phyloP scores from a whole-genome alignment of 805 yeast species.

The Lachancea mirantina region DNA sequence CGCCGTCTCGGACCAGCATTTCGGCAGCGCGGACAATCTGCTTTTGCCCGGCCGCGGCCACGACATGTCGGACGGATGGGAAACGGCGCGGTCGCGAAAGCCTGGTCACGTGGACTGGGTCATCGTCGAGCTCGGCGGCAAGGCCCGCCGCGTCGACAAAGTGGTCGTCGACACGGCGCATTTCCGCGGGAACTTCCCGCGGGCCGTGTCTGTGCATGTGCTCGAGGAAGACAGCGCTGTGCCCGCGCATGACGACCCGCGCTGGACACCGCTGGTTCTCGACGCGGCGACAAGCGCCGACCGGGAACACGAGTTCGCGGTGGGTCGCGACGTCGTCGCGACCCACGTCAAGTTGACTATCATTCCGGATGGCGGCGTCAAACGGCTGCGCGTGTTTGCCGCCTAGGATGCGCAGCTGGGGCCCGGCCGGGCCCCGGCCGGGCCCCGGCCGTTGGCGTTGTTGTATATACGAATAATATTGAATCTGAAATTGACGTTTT shows the following conservation, averaged over 20 bases:
- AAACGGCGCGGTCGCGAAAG: constrained; percentile 79
- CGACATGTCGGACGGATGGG: constrained; percentile 99
- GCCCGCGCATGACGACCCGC: constrained; percentile 34
- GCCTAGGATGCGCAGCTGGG: constrained; percentile 6
- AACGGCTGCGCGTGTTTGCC: constrained; percentile 82
- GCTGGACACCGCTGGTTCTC: constrained; percentile 61
- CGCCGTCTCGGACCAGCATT: constrained; percentile 82
- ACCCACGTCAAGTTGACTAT: constrained; percentile 75
- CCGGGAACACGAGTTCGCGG: constrained; percentile 56
- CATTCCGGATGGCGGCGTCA: constrained; percentile 96
- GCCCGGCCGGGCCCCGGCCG: too few species aligned
- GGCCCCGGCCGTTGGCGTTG: too few species aligned
- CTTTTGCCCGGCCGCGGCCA: constrained; percentile 89
- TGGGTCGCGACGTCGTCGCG: constrained; percentile 32
- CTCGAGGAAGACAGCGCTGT: constrained; percentile 34
- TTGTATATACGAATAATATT: not conserved
- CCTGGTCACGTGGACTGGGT: constrained; percentile 92
- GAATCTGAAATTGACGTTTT: not conserved
- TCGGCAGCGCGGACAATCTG: constrained; percentile 85
- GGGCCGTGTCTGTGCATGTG: constrained; percentile 64
- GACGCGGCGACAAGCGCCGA: constrained; percentile 78
- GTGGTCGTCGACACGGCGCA: constrained; percentile 86
- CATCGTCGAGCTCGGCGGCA: constrained; percentile 67
- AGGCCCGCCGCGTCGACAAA: constrained; percentile 43
- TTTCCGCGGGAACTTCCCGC: constrained; percentile 93